Evolutionary conservation across 345 rosid species (phyloP), one percentile per base, ranked within the genome.

Genomic region (Syzygium grande): DNA sequence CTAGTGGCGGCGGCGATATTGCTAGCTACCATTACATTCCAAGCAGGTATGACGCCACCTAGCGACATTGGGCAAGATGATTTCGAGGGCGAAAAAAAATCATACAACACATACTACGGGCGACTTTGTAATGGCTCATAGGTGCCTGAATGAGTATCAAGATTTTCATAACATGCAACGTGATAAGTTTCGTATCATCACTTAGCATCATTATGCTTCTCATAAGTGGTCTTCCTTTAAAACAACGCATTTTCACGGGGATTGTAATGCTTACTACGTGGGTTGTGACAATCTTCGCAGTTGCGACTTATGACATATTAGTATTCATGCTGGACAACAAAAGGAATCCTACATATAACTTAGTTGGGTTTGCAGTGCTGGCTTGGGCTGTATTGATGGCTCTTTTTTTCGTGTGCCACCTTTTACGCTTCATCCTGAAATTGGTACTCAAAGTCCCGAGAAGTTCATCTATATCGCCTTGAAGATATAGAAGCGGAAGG

Each of bases 211-310:
- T n/a, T 61, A 13, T 61, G 19, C 1, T 61, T 61, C 38, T 61
- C 30, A 61, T 61, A n/a, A 61, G 73, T n/a, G 73, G 38, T n/a
- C 34, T 61, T 61, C 34, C 17, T 13, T 12, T 61, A 61, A n/a
- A 61, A 17, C 0, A 6, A 9, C 2, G 14, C 0, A 13, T 61
- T 17, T 61, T 61, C 73, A 61, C 0, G 19, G 16, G 17, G 7
- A 61, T 61, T 5, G 34, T 6, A 6, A n/a, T n/a, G 73, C 2
- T 13, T 4, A n/a, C 9, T 4, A n/a, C 13, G 17, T 61, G 34
- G 0, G 19, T 61, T 13, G 34, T 2, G 0, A 61, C 9, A 7
- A 61, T 4, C 7, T 61, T 12, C 34, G 13, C 2, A 0, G 17
- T 4, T 5, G 4, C 9, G 7, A 61, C 73, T 61, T 61, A n/a